Percentiles rank a stretch among this genome's conserved stretches.
These are phyloP conservation scores for Cyberlindnera maritima DNA, from an alignment of 805 yeast species.

Conservation along the genomic window DNA sequence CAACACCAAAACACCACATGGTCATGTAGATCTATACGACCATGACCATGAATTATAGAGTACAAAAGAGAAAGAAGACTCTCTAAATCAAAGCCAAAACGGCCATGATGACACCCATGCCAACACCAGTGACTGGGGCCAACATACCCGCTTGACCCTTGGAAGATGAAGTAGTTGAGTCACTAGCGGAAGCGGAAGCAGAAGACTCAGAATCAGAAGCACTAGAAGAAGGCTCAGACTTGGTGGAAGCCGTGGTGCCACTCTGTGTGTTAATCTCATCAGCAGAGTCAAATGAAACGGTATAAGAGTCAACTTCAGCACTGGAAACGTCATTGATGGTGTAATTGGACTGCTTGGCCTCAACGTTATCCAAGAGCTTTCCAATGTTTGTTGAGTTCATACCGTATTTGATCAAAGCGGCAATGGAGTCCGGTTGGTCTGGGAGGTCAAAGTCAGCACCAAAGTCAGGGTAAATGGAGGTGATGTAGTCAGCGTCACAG, in stretches of 20 bases:
- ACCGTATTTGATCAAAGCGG: constrained; percentile 46
- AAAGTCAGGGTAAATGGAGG: constrained; percentile 37
- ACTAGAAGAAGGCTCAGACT: constrained; percentile 21
- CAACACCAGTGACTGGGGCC: constrained; percentile 5
- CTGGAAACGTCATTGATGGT: constrained; percentile 37
- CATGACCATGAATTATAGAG: too few relatives aligned
- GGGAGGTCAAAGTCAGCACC: constrained; percentile 50
- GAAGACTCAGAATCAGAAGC: constrained; percentile 22
- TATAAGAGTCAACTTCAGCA: constrained; percentile 32
- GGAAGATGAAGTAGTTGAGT: constrained; percentile 1
- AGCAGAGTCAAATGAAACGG: constrained; percentile 35
- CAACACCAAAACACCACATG: not conserved
- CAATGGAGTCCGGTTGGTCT: constrained; percentile 41
- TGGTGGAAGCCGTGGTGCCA: constrained; percentile 18
- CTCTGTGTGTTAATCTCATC: constrained; percentile 37
- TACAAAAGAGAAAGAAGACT: not conserved
- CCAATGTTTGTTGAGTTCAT: constrained; percentile 45
- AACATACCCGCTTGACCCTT: constrained; percentile 8
- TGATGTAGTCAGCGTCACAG: constrained; percentile 41
- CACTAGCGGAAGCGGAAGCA: constrained; percentile 12
- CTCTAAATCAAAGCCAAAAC: constrained; percentile 10
- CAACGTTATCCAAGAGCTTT: constrained; percentile 37
- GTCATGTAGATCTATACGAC: not conserved
- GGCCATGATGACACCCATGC: constrained; percentile 7
- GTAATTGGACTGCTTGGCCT: constrained; percentile 37